Conservation (phyloP, 2,329 filamentous ascomycete species). For the Teratosphaeria gauchensis region DNA sequence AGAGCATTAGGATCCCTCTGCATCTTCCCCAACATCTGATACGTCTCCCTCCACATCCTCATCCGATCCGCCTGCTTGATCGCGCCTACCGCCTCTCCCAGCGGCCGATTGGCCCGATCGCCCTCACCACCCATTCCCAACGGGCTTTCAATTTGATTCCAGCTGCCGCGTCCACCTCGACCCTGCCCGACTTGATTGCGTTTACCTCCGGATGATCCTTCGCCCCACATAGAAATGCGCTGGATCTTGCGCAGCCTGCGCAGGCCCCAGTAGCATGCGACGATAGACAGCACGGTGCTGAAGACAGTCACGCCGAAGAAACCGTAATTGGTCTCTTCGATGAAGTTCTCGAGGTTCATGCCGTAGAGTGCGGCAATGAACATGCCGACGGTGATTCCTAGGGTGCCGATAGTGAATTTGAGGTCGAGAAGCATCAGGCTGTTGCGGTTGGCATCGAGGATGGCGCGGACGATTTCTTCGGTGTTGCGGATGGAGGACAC, state of each 20-base stretch:
- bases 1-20: constrained; percentile 1
- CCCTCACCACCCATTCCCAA: neutral
- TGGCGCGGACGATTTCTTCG: constrained; percentile 95
- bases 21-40: neutral
- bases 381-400: constrained; percentile 89
- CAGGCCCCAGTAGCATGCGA: constrained; percentile 78
- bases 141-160: constrained; percentile 18
- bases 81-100: constrained; percentile 19
- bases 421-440: constrained; percentile 94
- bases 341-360: constrained; percentile 98
- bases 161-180: constrained; percentile 18
- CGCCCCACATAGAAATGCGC: constrained; percentile 76
- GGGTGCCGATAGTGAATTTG: constrained; percentile 89
- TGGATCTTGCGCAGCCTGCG: constrained; percentile 76
- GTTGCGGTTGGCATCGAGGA: constrained; percentile 95
- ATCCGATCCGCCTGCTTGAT: constrained; percentile 19
- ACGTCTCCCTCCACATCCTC: constrained; percentile 14
- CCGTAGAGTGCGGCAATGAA: constrained; percentile 98
- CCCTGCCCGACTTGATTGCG: constrained; percentile 11
- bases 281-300: constrained; percentile 61
- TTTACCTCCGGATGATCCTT: constrained; percentile 25
- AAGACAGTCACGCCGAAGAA: constrained; percentile 65
- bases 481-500: constrained; percentile 95
- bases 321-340: constrained; percentile 84
- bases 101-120: constrained; percentile 7